A percentile compares a stretch with the other conserved stretches of the same genome.
Evolutionary conservation across 1,284 basidiomycete genomes (phyloP).

Genomic region (Sutorius eximius): DNA sequence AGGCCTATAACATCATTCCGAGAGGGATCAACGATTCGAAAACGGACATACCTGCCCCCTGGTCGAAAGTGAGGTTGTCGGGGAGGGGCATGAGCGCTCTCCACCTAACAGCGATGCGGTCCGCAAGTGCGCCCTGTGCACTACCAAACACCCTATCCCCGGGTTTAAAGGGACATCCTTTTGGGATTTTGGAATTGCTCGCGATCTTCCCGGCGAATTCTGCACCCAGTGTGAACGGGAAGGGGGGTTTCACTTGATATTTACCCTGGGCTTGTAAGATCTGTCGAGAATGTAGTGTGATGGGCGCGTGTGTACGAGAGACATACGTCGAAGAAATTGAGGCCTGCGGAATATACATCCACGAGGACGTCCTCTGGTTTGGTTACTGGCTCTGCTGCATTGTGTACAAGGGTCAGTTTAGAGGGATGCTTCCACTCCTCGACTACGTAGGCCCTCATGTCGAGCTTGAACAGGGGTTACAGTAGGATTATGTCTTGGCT

Average conservation of each 20-base stretch:
- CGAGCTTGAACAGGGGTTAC: neutral
- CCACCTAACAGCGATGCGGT: constrained; percentile 62
- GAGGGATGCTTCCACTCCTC: constrained; percentile 74
- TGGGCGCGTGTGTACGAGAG: neutral
- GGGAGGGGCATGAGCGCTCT: constrained; percentile 59
- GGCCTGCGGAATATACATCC: constrained; percentile 75
- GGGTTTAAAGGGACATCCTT: constrained; percentile 75
- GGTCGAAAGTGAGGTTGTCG: constrained; percentile 60
- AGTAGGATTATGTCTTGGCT: too few species aligned
- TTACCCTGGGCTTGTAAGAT: constrained; percentile 87
- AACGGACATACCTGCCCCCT: constrained; percentile 52
- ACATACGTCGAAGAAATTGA: constrained; percentile 81
- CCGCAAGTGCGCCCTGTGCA: constrained; percentile 79
- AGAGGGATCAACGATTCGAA: constrained; percentile 38
- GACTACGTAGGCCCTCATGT: constrained; percentile 81
- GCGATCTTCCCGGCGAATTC: constrained; percentile 88
- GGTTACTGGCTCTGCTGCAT: constrained; percentile 62
- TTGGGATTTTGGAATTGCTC: constrained; percentile 74
- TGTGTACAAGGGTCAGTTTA: constrained; percentile 54
- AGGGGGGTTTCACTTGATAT: constrained; percentile 80
- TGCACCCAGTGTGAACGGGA: constrained; percentile 81
- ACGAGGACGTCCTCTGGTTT: constrained; percentile 68
- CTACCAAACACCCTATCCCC: constrained; percentile 92
- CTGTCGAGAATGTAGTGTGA: constrained; percentile 35
- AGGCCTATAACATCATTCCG: constrained; percentile 44